These are phyloP conservation scores for Hirsutella minnesotensis DNA, from an alignment of 2,329 filamentous ascomycete species.

Conservation along the genomic window DNA sequence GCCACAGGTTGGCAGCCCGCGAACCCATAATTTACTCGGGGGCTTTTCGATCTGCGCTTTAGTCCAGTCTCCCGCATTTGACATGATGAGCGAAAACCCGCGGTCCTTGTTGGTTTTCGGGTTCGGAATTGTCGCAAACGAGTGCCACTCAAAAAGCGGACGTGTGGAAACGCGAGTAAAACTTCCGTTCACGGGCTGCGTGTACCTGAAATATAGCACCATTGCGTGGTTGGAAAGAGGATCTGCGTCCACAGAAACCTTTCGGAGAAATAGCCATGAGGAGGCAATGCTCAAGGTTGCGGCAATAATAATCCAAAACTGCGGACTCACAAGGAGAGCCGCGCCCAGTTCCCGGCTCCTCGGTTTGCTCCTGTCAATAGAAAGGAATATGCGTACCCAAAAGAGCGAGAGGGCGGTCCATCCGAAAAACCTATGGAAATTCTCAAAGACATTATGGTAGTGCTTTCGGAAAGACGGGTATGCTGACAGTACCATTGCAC, in stretches of 20 bases:
- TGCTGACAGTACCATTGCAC: slow-evolving; percentile 48
- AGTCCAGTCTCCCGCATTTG: slow-evolving; percentile 69
- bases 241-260: slow-evolving; percentile 52
- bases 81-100: slow-evolving; percentile 56
- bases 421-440: slow-evolving; percentile 58
- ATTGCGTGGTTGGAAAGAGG: slow-evolving; percentile 63
- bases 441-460: slow-evolving; percentile 59
- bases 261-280: slow-evolving; percentile 63
- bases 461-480: slow-evolving; percentile 50
- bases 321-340: slow-evolving; percentile 21
- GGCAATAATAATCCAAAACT: slow-evolving; percentile 57
- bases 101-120: slow-evolving; percentile 20
- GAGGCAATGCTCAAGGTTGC: slow-evolving; percentile 55
- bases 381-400: slow-evolving; percentile 49
- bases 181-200: slow-evolving; percentile 36
- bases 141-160: slow-evolving; percentile 61
- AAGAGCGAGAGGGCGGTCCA: slow-evolving; percentile 56
- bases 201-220: slow-evolving; percentile 56
- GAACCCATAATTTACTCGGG: slow-evolving; percentile 53
- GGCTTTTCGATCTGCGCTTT: slow-evolving; percentile 47
- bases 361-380: slow-evolving; percentile 32
- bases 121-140: slow-evolving; percentile 62
- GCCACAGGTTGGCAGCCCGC: slow-evolving; percentile 54
- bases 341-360: slow-evolving; percentile 19
- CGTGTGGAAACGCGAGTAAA: slow-evolving; percentile 45